Conservation (phyloP, 352 stramenopile genomes). For the Pythium myriotylum region DNA sequence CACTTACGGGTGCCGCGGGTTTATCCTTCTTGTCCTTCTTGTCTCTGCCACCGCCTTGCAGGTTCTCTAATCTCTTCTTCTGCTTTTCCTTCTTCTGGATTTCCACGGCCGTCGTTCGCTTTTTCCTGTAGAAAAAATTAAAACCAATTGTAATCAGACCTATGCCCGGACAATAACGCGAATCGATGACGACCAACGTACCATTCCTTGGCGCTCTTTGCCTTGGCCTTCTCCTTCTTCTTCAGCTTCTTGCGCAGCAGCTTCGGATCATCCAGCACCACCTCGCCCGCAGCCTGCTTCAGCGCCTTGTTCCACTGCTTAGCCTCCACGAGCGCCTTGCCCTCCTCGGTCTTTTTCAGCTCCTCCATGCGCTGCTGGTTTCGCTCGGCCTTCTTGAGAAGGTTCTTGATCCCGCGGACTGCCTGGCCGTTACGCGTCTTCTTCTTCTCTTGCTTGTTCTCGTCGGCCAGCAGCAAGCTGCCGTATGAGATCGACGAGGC, state of each 20-base stretch:
- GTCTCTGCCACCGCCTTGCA: slow-evolving; percentile 14
- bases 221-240: slow-evolving; percentile 83
- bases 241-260: slow-evolving; percentile 80
- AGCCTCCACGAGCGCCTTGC: slow-evolving; percentile 57
- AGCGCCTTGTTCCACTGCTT: slow-evolving; percentile 79
- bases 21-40: slow-evolving; percentile 46
- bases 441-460: slow-evolving; percentile 50
- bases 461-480: slow-evolving; percentile 63
- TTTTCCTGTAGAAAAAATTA: slow-evolving; percentile 40
- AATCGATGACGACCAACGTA: slow-evolving; percentile 24
- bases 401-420: slow-evolving; percentile 72
- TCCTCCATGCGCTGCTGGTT: slow-evolving; percentile 78
- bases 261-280: slow-evolving; percentile 78
- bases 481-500: slow-evolving; percentile 70
- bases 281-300: slow-evolving; percentile 67
- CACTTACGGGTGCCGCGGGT: slow-evolving; percentile 35
- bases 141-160: too few species aligned
- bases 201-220: slow-evolving; percentile 81
- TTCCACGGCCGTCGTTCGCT: slow-evolving; percentile 55
- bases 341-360: slow-evolving; percentile 80
- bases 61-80: slow-evolving; percentile 63
- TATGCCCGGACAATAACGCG: too few species aligned
- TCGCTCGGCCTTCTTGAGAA: slow-evolving; percentile 79
- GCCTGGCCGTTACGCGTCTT: slow-evolving; percentile 78
- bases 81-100: slow-evolving; percentile 68